Evolutionary conservation across 495 filamentous ascomycete genomes (phyloP).

Genomic region (Acidiella bohemica): DNA sequence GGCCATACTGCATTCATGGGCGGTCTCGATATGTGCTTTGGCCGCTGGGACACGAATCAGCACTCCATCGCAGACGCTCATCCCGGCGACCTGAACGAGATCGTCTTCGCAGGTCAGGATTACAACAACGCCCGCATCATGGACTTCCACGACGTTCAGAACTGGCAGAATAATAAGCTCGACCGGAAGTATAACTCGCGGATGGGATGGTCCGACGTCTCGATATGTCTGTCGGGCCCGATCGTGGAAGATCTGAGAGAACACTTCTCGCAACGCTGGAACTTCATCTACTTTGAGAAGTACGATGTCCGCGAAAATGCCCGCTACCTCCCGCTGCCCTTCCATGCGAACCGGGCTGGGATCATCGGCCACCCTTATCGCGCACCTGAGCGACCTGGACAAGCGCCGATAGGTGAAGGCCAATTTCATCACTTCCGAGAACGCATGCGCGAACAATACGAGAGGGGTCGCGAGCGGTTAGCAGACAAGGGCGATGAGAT

Average conservation of each 20-base stretch:
- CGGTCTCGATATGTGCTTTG: conserved; percentile 54
- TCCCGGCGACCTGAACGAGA: conserved; percentile 56
- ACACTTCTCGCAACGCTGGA: conserved; percentile 85
- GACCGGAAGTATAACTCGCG: conserved; percentile 64
- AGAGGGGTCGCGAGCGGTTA: conserved; percentile 7
- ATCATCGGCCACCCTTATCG: conserved; percentile 18
- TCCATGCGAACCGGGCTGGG: conserved; percentile 5
- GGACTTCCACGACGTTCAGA: conserved; percentile 73
- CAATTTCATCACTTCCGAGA: conserved; percentile 30
- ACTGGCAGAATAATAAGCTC: conserved; percentile 80
- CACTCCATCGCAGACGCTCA: conserved; percentile 82
- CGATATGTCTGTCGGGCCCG: conserved; percentile 66
- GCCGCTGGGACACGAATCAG: conserved; percentile 46
- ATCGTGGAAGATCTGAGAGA: conserved; percentile 61
- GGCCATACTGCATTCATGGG: conserved; percentile 82
- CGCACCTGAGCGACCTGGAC: conserved; percentile 7
- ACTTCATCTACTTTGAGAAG: conserved; percentile 78
- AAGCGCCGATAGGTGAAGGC: conserved; percentile 21
- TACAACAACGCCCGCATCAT: conserved; percentile 84
- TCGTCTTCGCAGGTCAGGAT: conserved; percentile 82
- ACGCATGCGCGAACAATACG: conserved; percentile 12
- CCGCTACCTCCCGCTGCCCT: conserved; percentile 37
- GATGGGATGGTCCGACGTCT: conserved; percentile 92
- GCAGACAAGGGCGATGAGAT: conserved; percentile 18
- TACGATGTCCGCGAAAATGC: conserved; percentile 52